Evolutionary conservation across 805 yeast genomes (phyloP).

Genomic region (Kluyveromyces aestuarii): DNA sequence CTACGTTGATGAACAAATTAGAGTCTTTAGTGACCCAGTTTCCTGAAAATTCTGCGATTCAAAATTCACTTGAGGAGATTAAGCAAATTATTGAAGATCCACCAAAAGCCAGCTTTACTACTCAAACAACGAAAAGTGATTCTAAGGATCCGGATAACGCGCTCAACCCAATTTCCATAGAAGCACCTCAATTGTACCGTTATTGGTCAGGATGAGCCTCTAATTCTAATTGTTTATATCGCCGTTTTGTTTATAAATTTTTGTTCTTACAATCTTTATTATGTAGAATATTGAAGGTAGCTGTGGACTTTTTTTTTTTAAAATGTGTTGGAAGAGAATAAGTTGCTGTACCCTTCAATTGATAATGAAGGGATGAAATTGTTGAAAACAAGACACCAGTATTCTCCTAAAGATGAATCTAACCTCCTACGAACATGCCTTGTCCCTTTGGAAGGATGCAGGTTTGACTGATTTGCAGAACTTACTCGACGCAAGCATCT

Average conservation of each 20-base stretch:
- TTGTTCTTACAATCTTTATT: background rate
- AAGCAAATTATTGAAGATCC: conserved; percentile 23
- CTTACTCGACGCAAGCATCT: conserved; percentile 63
- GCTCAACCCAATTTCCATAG: conserved; percentile 48
- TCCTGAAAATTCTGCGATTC: conserved; percentile 13
- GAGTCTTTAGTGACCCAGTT: conserved; percentile 15
- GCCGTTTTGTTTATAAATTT: background rate
- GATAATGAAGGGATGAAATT: background rate
- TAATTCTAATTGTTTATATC: too few species aligned
- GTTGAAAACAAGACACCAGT: background rate
- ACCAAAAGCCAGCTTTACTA: conserved; percentile 23
- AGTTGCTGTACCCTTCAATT: background rate
- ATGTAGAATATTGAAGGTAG: background rate
- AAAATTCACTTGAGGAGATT: conserved; percentile 16
- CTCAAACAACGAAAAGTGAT: conserved; percentile 6
- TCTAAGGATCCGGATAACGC: conserved; percentile 26
- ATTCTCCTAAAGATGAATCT: conserved; percentile 15
- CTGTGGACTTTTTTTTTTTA: too few species aligned
- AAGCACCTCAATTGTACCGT: conserved; percentile 53
- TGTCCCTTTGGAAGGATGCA: conserved; percentile 67
- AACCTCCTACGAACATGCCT: conserved; percentile 37
- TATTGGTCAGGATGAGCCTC: conserved; percentile 49
- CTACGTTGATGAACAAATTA: conserved; percentile 36
- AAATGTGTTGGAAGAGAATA: too few species aligned
- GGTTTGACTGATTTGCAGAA: conserved; percentile 63